phyloP scores from a whole-genome alignment of 345 rosid species.

The Salix arbutifolia region DNA sequence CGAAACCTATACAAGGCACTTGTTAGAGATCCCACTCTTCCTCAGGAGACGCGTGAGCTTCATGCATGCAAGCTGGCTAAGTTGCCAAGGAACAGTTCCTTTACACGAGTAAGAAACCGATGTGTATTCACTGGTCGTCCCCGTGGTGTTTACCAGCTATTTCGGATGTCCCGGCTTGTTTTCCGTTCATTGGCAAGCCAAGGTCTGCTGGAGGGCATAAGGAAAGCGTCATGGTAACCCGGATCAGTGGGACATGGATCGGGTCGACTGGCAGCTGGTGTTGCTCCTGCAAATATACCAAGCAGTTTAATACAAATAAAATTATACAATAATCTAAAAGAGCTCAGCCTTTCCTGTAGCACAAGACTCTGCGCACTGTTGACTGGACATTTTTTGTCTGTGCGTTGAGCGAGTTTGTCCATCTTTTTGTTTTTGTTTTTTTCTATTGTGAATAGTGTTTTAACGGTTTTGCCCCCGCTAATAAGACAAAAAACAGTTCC shows the following conservation, averaged over 20 bases:
- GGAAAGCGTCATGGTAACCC: slow-evolving; percentile 40
- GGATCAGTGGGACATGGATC: neutral
- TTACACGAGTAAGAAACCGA: slow-evolving; percentile 47
- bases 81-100: slow-evolving; percentile 62
- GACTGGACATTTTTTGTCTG: too few relatives aligned
- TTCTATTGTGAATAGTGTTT: too few relatives aligned
- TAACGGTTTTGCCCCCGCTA: too few relatives aligned
- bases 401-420: too few relatives aligned
- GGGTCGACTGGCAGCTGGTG: neutral
- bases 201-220: slow-evolving; percentile 32
- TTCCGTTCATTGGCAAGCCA: slow-evolving; percentile 34
- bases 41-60: slow-evolving; percentile 48
- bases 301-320: too few relatives aligned
- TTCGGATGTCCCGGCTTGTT: slow-evolving; percentile 45
- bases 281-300: neutral
- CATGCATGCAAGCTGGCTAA: slow-evolving; percentile 44
- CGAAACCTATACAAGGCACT: slow-evolving; percentile 55
- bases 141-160: slow-evolving; percentile 42
- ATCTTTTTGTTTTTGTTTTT: too few relatives aligned
- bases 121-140: slow-evolving; percentile 55
- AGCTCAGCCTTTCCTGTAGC: too few relatives aligned
- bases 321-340: too few relatives aligned
- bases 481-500: too few relatives aligned
- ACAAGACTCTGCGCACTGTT: too few relatives aligned
- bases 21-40: slow-evolving; percentile 45